Evolutionary conservation across 768 basidiomycete species (phyloP).

Genomic region (Pholiota molesta): DNA sequence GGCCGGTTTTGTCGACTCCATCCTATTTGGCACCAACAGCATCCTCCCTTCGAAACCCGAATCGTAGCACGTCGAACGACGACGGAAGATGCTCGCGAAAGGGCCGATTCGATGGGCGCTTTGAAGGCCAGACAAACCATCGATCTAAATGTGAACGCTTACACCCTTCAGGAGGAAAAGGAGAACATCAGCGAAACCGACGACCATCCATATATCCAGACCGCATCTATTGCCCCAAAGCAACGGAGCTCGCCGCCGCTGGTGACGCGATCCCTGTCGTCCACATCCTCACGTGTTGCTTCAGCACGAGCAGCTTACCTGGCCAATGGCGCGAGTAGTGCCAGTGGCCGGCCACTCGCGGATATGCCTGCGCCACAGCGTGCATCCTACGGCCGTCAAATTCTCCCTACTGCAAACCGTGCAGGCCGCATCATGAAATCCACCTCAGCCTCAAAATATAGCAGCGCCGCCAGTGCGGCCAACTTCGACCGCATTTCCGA

Average conservation of each 20-base stretch:
- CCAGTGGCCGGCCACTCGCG: constrained; percentile 29
- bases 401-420: constrained; percentile 46
- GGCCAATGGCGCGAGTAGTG: constrained; percentile 19
- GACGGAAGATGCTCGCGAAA: constrained; percentile 40
- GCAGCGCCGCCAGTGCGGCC: constrained; percentile 21
- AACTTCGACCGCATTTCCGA: constrained; percentile 55
- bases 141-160: constrained; percentile 26
- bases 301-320: constrained; percentile 30
- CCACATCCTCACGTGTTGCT: constrained; percentile 24
- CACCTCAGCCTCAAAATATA: constrained; percentile 31
- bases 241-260: constrained; percentile 38
- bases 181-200: constrained; percentile 49
- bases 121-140: constrained; percentile 28
- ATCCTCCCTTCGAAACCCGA: constrained; percentile 38
- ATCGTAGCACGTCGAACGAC: constrained; percentile 43
- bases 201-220: constrained; percentile 34
- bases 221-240: constrained; percentile 27
- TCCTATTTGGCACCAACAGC: constrained; percentile 35
- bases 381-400: constrained; percentile 39
- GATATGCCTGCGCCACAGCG: constrained; percentile 39
- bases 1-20: constrained; percentile 45
- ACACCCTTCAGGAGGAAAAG: constrained; percentile 48
- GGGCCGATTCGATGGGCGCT: constrained; percentile 23
- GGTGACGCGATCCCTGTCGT: constrained; percentile 32
- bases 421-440: constrained; percentile 55